Conservation (phyloP, 768 basidiomycete genomes). For the Rhodotorula diobovata region DNA sequence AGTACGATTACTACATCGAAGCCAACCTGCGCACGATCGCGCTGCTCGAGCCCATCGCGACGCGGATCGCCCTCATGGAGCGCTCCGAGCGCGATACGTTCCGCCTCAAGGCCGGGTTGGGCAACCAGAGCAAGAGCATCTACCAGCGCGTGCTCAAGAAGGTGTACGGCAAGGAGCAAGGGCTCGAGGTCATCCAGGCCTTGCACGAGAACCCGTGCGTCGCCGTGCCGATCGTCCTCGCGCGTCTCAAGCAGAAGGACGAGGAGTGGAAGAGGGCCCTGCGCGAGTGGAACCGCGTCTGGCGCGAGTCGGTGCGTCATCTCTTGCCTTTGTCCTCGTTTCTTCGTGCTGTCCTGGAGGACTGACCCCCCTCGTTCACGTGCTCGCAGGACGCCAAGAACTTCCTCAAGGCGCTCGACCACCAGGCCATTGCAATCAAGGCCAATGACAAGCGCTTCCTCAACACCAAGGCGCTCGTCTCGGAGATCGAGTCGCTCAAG, state of each 20-base stretch:
- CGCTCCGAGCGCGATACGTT: slow-evolving; percentile 76
- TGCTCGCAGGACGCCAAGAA: slow-evolving; percentile 71
- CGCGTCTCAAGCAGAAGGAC: slow-evolving; percentile 83
- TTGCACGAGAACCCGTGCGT: slow-evolving; percentile 87
- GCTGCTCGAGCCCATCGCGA: slow-evolving; percentile 77
- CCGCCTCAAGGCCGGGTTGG: slow-evolving; percentile 78
- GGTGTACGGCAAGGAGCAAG: slow-evolving; percentile 78
- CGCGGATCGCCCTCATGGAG: slow-evolving; percentile 80
- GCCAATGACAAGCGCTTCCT: slow-evolving; percentile 90
- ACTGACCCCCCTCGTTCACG: not conserved
- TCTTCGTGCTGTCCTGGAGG: too few species aligned
- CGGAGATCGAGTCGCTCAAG: slow-evolving; percentile 68
- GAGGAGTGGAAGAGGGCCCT: slow-evolving; percentile 95
- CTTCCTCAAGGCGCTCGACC: slow-evolving; percentile 95
- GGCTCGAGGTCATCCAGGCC: slow-evolving; percentile 71
- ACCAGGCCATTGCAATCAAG: slow-evolving; percentile 92
- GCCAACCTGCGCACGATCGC: slow-evolving; percentile 84
- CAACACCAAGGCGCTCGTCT: slow-evolving; percentile 74
- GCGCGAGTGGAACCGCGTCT: slow-evolving; percentile 91
- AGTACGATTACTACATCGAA: slow-evolving; percentile 93
- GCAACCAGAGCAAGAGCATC: slow-evolving; percentile 77
- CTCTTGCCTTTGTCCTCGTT: not conserved
- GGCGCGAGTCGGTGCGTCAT: slow-evolving; percentile 68
- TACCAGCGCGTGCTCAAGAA: slow-evolving; percentile 92
- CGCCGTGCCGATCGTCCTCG: slow-evolving; percentile 83